Conservation (phyloP, 139 green algal genomes). For the Chlamydomonas sphaeroides region DNA sequence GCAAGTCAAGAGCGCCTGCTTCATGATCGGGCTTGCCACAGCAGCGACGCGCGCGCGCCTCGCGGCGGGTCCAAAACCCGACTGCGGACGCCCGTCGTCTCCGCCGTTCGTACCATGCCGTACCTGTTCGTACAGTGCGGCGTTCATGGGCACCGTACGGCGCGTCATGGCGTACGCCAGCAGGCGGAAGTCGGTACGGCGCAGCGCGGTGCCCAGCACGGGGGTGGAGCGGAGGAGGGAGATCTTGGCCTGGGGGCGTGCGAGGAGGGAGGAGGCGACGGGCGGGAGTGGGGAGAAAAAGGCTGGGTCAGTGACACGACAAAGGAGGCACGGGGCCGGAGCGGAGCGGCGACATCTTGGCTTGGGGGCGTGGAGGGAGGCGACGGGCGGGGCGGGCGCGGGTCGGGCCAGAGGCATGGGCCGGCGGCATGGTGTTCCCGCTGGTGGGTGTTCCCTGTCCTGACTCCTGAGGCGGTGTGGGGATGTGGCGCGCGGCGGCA, state of each 20-base stretch:
- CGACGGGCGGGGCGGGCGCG: neutral
- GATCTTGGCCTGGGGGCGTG: constrained; percentile 23
- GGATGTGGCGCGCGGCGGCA: no score
- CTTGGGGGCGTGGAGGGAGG: neutral
- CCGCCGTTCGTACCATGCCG: no score
- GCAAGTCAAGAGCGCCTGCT: no score
- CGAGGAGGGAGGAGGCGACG: no score
- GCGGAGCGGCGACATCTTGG: constrained; percentile 34
- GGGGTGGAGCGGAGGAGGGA: constrained; percentile 14
- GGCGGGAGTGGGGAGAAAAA: neutral
- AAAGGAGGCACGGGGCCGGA: constrained; percentile 5
- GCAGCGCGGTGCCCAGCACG: constrained; percentile 16
- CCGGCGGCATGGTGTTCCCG: no score
- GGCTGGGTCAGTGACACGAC: neutral
- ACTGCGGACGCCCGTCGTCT: no score
- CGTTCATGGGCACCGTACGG: constrained; percentile 8
- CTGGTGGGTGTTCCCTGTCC: no score
- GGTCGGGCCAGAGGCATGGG: no score
- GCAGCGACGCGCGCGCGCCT: no score
- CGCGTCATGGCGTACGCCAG: constrained; percentile 45
- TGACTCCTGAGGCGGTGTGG: no score
- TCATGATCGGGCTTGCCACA: no score
- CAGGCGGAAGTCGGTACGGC: constrained; percentile 38
- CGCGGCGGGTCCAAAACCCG: no score
- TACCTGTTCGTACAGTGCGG: constrained; percentile 43